Base-by-base conservation (phyloP, 2,329 filamentous ascomycete species). In the Penicillium brevicompactum region DNA sequence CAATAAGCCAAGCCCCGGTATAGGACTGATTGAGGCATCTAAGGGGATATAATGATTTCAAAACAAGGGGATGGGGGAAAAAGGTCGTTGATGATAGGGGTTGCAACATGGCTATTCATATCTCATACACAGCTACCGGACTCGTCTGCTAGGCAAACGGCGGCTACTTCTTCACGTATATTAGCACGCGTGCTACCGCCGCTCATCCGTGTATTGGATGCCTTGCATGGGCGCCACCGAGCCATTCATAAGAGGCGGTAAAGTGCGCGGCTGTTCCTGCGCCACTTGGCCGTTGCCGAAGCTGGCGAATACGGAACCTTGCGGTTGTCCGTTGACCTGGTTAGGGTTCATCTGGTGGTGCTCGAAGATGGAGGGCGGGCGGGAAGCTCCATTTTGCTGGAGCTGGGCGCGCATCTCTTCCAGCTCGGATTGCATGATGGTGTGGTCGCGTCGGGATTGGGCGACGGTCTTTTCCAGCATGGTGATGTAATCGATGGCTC, bases 181-280 rank as follows among this genome's bases (percentile, higher is more conserved):
- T 27, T 27, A 27, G 8, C 8, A 27, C 24, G 30, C 22, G 7
- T 16, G 16, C 42, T 72, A 78, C 55, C 77, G 74, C 56, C 75
- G 70, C 51, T 78, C 77, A 53, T 80, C 77, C n/a, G 74, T 75
- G 64, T 80, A 81, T 60, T 80, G 77, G 40, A 81, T 74, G 14
- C 78, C 78, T 66, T 81, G 78, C 78, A 81, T 81, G 11, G 74
- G 71, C 14, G 74, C 75, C 21, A 69, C 64, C 2, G 74, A 70
- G 8, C 74, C 74, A 61, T 78, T 80, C 65, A 78, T 73, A 14
- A 80, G 65, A 4, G 78, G 78, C 40, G 78, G 78, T 5, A 80
- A 64, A 4, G 78, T 80, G 40, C 78, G 74, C 38, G 77, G 72
- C 52, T 77, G 74, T 34, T 80, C 78, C 18, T 70, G 69, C n/a